Percentiles rank a stretch among this genome's conserved stretches.
These are phyloP conservation scores for Nadsonia commutata DNA, from an alignment of 1,139 yeast species.

Conservation along the genomic window DNA sequence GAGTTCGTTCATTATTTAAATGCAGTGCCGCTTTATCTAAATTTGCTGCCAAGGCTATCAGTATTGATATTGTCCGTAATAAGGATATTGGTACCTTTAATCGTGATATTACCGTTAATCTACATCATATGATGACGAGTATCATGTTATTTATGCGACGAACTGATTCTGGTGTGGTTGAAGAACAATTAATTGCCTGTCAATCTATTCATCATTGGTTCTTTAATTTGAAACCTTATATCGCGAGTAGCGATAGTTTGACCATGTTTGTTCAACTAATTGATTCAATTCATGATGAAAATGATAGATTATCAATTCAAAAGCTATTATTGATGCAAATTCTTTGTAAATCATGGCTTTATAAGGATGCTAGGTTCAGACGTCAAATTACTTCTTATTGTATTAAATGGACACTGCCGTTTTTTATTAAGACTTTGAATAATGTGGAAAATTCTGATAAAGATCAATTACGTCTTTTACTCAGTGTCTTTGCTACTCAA, in stretches of 20 bases:
- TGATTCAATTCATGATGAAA: constrained; percentile 16
- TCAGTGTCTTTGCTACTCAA: constrained; percentile 22
- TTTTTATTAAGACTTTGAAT: constrained; percentile 14
- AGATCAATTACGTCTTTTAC: constrained; percentile 19
- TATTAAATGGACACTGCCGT: constrained; percentile 39
- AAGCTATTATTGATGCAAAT: constrained; percentile 48
- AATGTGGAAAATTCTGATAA: constrained; percentile 14
- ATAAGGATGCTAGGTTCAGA: constrained; percentile 27
- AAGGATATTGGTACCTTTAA: constrained; percentile 8
- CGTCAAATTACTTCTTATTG: constrained; percentile 35
- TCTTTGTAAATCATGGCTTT: constrained; percentile 36
- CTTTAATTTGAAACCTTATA: constrained; percentile 12
- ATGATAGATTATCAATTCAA: constrained; percentile 35
- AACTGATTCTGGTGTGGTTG: neutral
- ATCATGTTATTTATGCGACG: neutral
- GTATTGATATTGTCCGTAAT: constrained; percentile 16
- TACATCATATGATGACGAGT: neutral
- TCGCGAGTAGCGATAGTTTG: constrained; percentile 17
- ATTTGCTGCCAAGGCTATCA: constrained; percentile 17
- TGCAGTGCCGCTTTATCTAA: constrained; percentile 17
- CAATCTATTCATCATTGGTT: constrained; percentile 9
- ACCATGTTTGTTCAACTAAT: constrained; percentile 17
- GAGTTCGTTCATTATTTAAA: constrained; percentile 10
- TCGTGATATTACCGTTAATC: neutral
- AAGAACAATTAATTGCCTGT: neutral